Conservation (phyloP, 2,329 filamentous ascomycete species). For the Myrmaecium sp. region DNA sequence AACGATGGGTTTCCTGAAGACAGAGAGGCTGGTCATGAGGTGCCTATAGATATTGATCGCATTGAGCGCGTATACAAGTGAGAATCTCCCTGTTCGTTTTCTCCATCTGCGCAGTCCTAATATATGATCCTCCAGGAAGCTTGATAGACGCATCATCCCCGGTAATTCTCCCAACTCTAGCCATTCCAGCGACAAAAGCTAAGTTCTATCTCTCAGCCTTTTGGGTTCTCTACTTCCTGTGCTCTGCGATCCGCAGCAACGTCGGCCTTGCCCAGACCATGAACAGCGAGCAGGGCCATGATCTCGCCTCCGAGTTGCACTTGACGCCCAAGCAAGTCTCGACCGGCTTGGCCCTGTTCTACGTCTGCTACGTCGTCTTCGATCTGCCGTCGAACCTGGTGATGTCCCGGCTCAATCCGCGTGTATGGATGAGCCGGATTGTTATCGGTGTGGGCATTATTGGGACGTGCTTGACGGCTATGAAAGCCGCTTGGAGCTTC, state of each 20-base stretch:
- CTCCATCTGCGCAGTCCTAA: constrained; percentile 4
- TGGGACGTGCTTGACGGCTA: constrained; percentile 67
- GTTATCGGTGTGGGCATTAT: constrained; percentile 76
- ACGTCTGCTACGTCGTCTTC: constrained; percentile 81
- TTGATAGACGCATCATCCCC: constrained; percentile 41
- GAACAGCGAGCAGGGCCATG: constrained; percentile 55
- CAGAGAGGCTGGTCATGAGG: constrained; percentile 14
- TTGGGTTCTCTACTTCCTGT: constrained; percentile 82
- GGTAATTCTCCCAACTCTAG: constrained; percentile 11
- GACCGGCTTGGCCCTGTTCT: constrained; percentile 73
- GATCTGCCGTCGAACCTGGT: constrained; percentile 77
- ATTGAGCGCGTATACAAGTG: constrained; percentile 22
- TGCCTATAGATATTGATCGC: constrained; percentile 17
- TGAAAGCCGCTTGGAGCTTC: constrained; percentile 68
- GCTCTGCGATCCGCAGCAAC: constrained; percentile 81
- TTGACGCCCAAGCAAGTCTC: constrained; percentile 63
- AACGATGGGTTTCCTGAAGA: constrained; percentile 14
- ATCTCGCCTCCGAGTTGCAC: constrained; percentile 54
- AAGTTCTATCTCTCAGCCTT: constrained; percentile 44
- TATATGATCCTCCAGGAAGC: constrained; percentile 29
- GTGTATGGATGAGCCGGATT: constrained; percentile 84
- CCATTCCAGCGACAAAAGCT: constrained; percentile 1
- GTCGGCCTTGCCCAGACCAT: constrained; percentile 90
- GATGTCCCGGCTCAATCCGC: constrained; percentile 72
- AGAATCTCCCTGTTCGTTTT: constrained; percentile 4